These are phyloP conservation scores for Perkinsus olseni DNA, from an alignment of 169 alveolate genomes.

Conservation along the genomic window DNA sequence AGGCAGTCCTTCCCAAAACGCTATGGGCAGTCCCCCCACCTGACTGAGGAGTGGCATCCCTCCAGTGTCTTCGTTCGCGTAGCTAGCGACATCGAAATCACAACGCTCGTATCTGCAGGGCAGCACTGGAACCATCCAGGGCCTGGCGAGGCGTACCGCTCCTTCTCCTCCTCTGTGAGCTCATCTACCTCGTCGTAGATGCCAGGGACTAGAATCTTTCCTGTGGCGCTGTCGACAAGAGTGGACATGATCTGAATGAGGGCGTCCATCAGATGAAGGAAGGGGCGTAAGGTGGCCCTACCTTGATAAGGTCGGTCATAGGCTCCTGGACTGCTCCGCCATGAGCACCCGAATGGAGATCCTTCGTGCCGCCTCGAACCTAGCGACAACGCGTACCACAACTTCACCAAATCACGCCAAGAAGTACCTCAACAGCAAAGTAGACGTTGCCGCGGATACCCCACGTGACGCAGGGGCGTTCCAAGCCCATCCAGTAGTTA, in stretches of 20 bases:
- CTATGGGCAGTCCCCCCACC: not conserved
- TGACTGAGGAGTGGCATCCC: not conserved
- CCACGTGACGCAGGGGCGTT: not conserved
- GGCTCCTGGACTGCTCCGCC: conserved; percentile 7
- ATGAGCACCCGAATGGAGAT: not conserved
- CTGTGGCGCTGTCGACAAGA: not conserved
- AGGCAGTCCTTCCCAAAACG: not conserved
- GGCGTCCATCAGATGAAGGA: too few species aligned
- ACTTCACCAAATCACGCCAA: not conserved
- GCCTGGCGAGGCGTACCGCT: not conserved
- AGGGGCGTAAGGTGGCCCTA: too few species aligned
- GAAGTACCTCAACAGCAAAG: not conserved
- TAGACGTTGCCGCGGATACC: not conserved
- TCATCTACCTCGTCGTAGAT: not conserved
- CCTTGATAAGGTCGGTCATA: not conserved
- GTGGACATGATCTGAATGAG: not conserved
- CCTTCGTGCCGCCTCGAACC: not conserved
- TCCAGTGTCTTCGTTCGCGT: not conserved
- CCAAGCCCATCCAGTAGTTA: not conserved
- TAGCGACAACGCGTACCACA: not conserved
- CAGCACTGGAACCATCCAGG: not conserved
- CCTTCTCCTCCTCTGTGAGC: not conserved
- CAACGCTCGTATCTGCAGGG: not conserved
- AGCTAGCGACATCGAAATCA: not conserved
- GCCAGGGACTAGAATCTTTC: not conserved